Base-by-base conservation (phyloP, 192 early-diverging fungal species). In the Coemansia sp. region DNA sequence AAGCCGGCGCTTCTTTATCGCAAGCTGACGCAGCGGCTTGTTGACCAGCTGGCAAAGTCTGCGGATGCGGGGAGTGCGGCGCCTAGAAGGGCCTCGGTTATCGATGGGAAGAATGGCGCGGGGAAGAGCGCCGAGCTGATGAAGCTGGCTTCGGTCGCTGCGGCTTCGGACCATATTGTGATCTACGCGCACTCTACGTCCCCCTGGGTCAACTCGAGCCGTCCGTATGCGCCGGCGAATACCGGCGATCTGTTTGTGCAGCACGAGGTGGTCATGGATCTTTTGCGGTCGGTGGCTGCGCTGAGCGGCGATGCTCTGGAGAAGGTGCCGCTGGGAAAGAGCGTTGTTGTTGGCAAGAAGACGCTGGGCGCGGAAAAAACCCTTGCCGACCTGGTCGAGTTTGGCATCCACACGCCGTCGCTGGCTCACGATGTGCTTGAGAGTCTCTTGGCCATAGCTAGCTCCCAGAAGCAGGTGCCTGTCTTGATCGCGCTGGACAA, bases 81-180 rank as follows among this genome's bases (percentile, higher is more conserved):
- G 29, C 69, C 71, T 16, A 60, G 55, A 20, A 45, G 57, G 19
- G 74, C 74, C 8, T 39, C 64, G 16, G 65, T 81, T 20, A 27
- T 81, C n/a, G 61, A 72, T 32, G 78, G 78, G 13, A 59, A 46
- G 39, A 49, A 55, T 23, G 78, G 78, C 13, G 29, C 61, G 1
- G 78, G 78, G 6, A 81, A 81, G 50, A 81, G 78, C 58, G 78
- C 74, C 7, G 74, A 74, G 58, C 60, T 81, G 45, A 34, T 81
- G 62, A 81, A 71, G 52, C 35, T 72, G 47, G 78, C 74, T 9
- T 35, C 66, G 18, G 60, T 81, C 13, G 78, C 69, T 0, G 65
- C 69, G 3, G 58, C 69, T 14, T 61, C 48, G 1, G 74, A 61
- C 0, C 53, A 65, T 25, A 58, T 81, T 16, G 74, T 75, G 11